Evolutionary conservation across 139 green algal species (phyloP).

Genomic region (Micractinium sp.): DNA sequence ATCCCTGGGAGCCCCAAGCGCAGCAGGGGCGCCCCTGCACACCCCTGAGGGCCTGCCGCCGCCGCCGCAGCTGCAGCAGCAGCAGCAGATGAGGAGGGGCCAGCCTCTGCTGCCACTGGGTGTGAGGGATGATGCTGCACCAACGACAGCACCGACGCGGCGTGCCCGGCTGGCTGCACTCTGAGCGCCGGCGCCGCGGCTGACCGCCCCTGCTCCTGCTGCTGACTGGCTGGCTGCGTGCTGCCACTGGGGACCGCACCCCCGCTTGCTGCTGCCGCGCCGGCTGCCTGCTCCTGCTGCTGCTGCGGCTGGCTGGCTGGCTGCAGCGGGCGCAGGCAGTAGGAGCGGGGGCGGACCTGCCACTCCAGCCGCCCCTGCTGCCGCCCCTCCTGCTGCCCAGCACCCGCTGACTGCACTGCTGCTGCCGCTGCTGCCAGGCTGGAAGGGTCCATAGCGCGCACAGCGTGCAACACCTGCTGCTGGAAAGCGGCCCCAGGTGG

Average conservation of each 20-base stretch:
- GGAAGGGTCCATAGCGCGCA: neutral
- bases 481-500: neutral
- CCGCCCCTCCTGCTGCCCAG: neutral
- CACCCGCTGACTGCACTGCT: neutral
- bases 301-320: neutral
- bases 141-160: neutral
- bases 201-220: neutral
- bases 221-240: neutral
- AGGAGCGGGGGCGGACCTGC: constrained; percentile 4
- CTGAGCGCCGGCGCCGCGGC: neutral
- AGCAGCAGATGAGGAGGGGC: neutral
- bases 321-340: neutral
- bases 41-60: neutral
- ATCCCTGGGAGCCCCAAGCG: neutral
- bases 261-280: neutral
- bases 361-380: neutral
- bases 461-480: neutral
- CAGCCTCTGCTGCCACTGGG: neutral
- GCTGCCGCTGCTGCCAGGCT: neutral
- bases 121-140: neutral
- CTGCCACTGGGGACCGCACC: neutral
- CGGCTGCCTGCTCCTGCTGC: neutral
- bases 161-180: neutral
- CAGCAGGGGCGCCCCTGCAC: neutral
- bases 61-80: neutral